Evolutionary conservation across 2,329 filamentous ascomycete species (phyloP).

Genomic region (Ceratocystis destructans): DNA sequence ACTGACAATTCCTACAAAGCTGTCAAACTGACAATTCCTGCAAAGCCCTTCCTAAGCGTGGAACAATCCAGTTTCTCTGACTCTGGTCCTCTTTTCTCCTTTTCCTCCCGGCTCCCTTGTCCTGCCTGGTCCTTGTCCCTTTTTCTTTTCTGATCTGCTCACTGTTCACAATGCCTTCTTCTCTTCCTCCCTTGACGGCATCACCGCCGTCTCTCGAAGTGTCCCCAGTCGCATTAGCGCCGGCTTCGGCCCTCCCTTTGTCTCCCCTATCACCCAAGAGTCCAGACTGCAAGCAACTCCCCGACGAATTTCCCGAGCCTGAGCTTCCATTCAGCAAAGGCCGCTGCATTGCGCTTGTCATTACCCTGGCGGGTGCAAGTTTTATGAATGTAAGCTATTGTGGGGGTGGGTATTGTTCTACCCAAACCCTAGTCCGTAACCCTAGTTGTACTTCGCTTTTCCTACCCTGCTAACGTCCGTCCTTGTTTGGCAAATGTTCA

Average conservation of each 20-base stretch:
- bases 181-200: background rate
- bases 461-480: background rate
- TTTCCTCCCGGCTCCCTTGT: background rate
- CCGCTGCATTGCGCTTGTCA: conserved; percentile 41
- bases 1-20: background rate
- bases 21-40: conserved; percentile 1
- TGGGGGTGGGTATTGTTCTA: background rate
- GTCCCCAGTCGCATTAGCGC: background rate
- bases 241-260: background rate
- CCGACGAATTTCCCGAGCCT: background rate
- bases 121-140: background rate
- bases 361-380: conserved; percentile 40
- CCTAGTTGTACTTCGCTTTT: background rate
- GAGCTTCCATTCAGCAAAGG: conserved; percentile 34
- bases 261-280: background rate
- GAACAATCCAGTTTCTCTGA: background rate
- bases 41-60: background rate
- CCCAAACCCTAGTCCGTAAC: background rate
- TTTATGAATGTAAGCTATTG: conserved; percentile 37
- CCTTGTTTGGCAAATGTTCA: conserved; percentile 21
- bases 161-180: background rate
- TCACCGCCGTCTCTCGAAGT: conserved; percentile 2
- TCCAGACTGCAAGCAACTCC: background rate
- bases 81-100: conserved; percentile 5
- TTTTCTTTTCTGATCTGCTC: no score